These are phyloP conservation scores for Dactylellina drechsleri DNA, from an alignment of 2,329 filamentous ascomycete genomes.

Conservation along the genomic window DNA sequence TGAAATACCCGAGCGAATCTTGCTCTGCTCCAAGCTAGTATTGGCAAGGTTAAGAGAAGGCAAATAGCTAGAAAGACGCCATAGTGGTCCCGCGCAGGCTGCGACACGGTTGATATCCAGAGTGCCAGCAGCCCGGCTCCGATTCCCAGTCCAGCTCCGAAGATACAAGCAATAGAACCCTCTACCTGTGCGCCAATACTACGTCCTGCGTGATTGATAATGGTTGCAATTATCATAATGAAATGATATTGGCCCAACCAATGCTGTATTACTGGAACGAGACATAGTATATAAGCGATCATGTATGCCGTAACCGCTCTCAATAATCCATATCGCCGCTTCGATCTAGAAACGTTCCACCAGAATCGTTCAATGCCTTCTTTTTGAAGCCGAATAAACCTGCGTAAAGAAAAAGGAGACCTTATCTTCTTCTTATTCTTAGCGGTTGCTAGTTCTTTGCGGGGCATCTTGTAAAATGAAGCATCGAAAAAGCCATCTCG, in stretches of 20 bases:
- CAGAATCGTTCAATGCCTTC: constrained; percentile 43
- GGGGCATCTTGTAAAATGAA: constrained; percentile 60
- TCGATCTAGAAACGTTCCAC: constrained; percentile 23
- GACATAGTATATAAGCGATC: constrained; percentile 68
- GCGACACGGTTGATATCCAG: constrained; percentile 56
- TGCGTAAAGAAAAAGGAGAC: constrained; percentile 45
- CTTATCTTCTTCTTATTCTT: constrained; percentile 45
- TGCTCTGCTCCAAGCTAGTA: constrained; percentile 67
- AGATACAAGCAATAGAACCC: constrained; percentile 67
- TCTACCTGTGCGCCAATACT: constrained; percentile 70
- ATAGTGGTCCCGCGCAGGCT: constrained; percentile 68
- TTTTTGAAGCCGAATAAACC: constrained; percentile 37
- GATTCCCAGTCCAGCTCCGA: constrained; percentile 68
- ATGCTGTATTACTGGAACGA: constrained; percentile 65
- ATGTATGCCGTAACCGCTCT: constrained; percentile 65
- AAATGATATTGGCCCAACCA: constrained; percentile 69
- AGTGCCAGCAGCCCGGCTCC: constrained; percentile 69
- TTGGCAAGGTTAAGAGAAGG: constrained; percentile 67
- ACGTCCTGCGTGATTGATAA: constrained; percentile 70
- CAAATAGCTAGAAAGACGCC: constrained; percentile 70
- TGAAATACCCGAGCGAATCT: constrained; percentile 70
- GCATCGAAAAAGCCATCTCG: constrained; percentile 65
- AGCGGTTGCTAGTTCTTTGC: constrained; percentile 45
- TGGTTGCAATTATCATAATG: constrained; percentile 69
- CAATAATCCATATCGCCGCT: constrained; percentile 34